These are phyloP conservation scores for Coemansia asiatica DNA, from an alignment of 192 early-diverging fungal species.

Conservation along the genomic window DNA sequence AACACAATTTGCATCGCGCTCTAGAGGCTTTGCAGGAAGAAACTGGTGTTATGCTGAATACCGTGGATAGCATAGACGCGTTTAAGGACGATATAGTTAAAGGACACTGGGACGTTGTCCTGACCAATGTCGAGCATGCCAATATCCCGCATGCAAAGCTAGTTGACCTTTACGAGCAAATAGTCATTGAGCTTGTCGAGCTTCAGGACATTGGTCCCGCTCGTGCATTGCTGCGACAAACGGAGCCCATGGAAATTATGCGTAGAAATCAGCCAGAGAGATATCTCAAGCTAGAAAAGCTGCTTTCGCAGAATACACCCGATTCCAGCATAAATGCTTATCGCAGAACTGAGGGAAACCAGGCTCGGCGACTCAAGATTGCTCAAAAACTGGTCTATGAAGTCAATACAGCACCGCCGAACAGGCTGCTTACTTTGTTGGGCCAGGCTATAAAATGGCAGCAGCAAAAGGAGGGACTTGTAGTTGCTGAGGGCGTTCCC, in stretches of 20 bases:
- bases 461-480: conserved; percentile 63
- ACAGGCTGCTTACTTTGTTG: conserved; percentile 79
- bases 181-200: conserved; percentile 86
- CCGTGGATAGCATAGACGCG: conserved; percentile 74
- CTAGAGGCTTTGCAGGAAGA: conserved; percentile 82
- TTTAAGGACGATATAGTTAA: conserved; percentile 74
- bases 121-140: conserved; percentile 68
- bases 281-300: conserved; percentile 78
- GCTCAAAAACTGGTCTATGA: conserved; percentile 58
- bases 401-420: conserved; percentile 60
- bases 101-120: conserved; percentile 86
- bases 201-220: conserved; percentile 79
- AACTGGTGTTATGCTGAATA: conserved; percentile 74
- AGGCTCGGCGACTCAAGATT: conserved; percentile 73
- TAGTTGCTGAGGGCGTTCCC: conserved; percentile 65
- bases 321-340: conserved; percentile 61
- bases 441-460: conserved; percentile 92
- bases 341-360: conserved; percentile 42
- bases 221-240: conserved; percentile 79
- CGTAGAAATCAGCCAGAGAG: conserved; percentile 73
- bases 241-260: conserved; percentile 86
- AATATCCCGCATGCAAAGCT: conserved; percentile 69
- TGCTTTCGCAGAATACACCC: conserved; percentile 63
- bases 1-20: conserved; percentile 81
- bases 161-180: conserved; percentile 88